Conservation (phyloP, 805 yeast genomes). For the Candida qinlingensis region DNA sequence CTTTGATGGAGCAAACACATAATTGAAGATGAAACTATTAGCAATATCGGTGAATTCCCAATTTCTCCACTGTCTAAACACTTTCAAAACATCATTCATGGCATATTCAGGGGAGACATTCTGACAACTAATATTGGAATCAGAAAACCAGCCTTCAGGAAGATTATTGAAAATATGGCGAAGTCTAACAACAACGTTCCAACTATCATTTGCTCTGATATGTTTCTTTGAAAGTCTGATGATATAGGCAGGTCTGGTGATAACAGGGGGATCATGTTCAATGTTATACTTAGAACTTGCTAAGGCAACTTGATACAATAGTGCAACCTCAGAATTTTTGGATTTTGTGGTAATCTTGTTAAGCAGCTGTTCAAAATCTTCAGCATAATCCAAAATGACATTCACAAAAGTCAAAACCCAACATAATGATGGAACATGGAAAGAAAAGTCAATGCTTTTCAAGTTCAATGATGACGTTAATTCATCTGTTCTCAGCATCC, state of each 20-base stretch:
- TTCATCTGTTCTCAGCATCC: slow-evolving; percentile 22
- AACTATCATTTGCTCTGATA: slow-evolving; percentile 73
- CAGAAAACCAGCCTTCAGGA: slow-evolving; percentile 46
- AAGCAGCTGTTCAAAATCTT: neutral
- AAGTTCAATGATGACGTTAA: slow-evolving; percentile 24
- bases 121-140: slow-evolving; percentile 29
- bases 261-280: slow-evolving; percentile 81
- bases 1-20: slow-evolving; percentile 34
- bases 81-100: slow-evolving; percentile 44
- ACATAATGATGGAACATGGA: slow-evolving; percentile 30
- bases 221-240: slow-evolving; percentile 68
- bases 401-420: slow-evolving; percentile 27
- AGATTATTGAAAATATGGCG: slow-evolving; percentile 63
- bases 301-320: slow-evolving; percentile 37
- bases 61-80: slow-evolving; percentile 77
- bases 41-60: slow-evolving; percentile 79
- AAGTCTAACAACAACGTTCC: slow-evolving; percentile 79
- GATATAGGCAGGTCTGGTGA: slow-evolving; percentile 84
- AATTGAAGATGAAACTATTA: slow-evolving; percentile 48
- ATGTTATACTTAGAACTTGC: slow-evolving; percentile 49
- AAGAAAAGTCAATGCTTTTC: slow-evolving; percentile 26
- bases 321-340: slow-evolving; percentile 25
- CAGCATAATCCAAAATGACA: neutral
- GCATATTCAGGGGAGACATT: slow-evolving; percentile 44
- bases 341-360: slow-evolving; percentile 4